phyloP scores from a whole-genome alignment of 768 basidiomycete genomes.

The Leccinum variicolor region DNA sequence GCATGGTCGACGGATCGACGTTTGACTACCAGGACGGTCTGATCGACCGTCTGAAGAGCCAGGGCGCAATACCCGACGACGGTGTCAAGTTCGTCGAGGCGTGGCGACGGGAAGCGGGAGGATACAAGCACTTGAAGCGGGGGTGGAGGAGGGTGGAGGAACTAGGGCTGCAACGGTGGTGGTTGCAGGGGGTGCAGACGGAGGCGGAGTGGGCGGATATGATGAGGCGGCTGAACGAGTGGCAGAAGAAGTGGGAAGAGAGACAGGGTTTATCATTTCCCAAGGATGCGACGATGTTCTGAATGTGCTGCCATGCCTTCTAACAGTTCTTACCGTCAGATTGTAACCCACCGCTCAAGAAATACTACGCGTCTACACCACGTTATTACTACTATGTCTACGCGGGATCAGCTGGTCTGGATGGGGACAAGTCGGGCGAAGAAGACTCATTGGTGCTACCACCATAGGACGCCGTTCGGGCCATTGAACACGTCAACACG shows the following conservation, averaged over 20 bases:
- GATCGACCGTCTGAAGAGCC: constrained; percentile 8
- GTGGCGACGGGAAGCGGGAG: constrained; percentile 42
- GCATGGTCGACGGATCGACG: constrained; percentile 31
- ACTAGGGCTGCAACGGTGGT: constrained; percentile 36
- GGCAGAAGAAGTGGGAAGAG: constrained; percentile 55
- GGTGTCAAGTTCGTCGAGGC: constrained; percentile 46
- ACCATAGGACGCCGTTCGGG: too few relatives aligned
- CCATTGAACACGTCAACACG: too few relatives aligned
- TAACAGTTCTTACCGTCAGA: neutral
- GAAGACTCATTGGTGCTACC: too few relatives aligned
- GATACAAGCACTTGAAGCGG: constrained; percentile 34
- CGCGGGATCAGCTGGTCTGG: too few relatives aligned
- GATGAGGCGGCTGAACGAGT: constrained; percentile 44
- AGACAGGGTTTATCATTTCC: constrained; percentile 16
- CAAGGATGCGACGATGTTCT: constrained; percentile 6
- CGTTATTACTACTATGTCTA: too few relatives aligned
- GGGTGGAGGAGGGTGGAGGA: constrained; percentile 46
- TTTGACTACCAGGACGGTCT: constrained; percentile 42
- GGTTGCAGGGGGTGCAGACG: constrained; percentile 48
- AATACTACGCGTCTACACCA: too few relatives aligned
- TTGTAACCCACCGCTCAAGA: too few relatives aligned
- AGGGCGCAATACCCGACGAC: constrained; percentile 38
- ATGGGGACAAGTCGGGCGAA: too few relatives aligned
- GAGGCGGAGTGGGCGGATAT: constrained; percentile 51
- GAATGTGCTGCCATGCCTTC: neutral